Evolutionary conservation across 805 yeast species (phyloP).

Genomic region (Starmerella stellata): DNA sequence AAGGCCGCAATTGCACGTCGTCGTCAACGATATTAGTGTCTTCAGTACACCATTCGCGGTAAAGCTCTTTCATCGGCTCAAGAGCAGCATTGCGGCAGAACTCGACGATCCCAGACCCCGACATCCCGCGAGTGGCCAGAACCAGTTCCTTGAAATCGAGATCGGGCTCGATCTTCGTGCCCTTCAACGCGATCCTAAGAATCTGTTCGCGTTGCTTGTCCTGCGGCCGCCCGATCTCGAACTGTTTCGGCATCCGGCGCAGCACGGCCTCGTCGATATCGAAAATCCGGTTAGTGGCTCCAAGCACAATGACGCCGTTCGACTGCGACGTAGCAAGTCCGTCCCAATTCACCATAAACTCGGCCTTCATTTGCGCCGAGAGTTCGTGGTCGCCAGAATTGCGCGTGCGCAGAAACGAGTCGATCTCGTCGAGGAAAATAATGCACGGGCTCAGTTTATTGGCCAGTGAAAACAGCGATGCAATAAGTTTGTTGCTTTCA

Average conservation of each 20-base stretch:
- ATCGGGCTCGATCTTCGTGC: constrained; percentile 39
- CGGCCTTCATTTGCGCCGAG: constrained; percentile 87
- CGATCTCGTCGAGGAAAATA: constrained; percentile 89
- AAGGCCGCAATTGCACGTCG: constrained; percentile 36
- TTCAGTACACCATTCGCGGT: constrained; percentile 23
- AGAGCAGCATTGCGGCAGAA: constrained; percentile 86
- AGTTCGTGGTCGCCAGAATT: constrained; percentile 77
- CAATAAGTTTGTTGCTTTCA: constrained; percentile 81
- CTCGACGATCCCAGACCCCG: constrained; percentile 87
- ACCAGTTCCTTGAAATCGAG: constrained; percentile 50
- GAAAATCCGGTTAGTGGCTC: constrained; percentile 83
- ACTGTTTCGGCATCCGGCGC: constrained; percentile 82
- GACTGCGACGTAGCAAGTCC: constrained; percentile 43
- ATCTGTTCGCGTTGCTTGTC: constrained; percentile 51
- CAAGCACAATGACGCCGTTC: constrained; percentile 75
- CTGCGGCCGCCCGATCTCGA: constrained; percentile 59
- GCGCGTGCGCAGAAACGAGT: constrained; percentile 78
- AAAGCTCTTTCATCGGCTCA: constrained; percentile 71
- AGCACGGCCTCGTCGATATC: constrained; percentile 87
- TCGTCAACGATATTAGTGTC: constrained; percentile 1
- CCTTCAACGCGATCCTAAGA: constrained; percentile 46
- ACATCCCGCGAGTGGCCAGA: constrained; percentile 46
- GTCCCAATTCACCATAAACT: constrained; percentile 96
- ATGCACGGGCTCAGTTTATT: constrained; percentile 84
- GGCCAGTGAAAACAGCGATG: constrained; percentile 81